phyloP scores from a whole-genome alignment of 2,329 filamentous ascomycete genomes.

The Myotisia sp. region DNA sequence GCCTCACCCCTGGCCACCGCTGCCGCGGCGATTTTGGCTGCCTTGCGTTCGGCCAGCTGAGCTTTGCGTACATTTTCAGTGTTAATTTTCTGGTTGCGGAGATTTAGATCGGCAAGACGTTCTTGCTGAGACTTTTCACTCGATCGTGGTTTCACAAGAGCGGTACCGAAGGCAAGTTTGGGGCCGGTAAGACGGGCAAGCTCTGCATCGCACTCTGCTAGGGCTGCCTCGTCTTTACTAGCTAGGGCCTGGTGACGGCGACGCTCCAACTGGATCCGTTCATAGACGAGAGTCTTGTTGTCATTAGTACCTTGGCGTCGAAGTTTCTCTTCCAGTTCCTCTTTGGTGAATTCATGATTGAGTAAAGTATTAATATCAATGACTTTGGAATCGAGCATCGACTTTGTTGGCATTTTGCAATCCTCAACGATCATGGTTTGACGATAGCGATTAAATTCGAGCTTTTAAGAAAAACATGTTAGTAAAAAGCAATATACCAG shows the following conservation, averaged over 20 bases:
- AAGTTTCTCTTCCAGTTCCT: constrained; percentile 68
- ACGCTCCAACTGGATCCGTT: constrained; percentile 53
- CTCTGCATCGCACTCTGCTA: constrained; percentile 36
- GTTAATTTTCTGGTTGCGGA: constrained; percentile 69
- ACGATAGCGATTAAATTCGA: constrained; percentile 70
- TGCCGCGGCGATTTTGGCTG: constrained; percentile 45
- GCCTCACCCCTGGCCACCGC: constrained; percentile 50
- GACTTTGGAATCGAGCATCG: constrained; percentile 55
- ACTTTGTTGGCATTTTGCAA: constrained; percentile 58
- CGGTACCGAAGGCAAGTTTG: constrained; percentile 60
- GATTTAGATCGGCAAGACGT: constrained; percentile 68
- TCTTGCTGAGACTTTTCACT: constrained; percentile 56
- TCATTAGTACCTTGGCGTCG: constrained; percentile 54
- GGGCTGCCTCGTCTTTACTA: constrained; percentile 47
- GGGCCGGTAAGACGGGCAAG: constrained; percentile 36
- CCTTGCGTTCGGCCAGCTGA: constrained; percentile 64
- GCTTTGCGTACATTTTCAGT: constrained; percentile 83
- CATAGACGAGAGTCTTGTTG: constrained; percentile 49
- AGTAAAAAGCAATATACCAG: constrained; percentile 3
- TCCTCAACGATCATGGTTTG: constrained; percentile 58
- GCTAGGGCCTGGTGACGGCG: constrained; percentile 53
- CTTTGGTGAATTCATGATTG: constrained; percentile 66
- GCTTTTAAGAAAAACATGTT: constrained; percentile 33
- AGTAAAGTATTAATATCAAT: constrained; percentile 67
- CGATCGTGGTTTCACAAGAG: constrained; percentile 43